These are phyloP conservation scores for Citrus australasica DNA, from an alignment of 345 rosid species.

Conservation along the genomic window DNA sequence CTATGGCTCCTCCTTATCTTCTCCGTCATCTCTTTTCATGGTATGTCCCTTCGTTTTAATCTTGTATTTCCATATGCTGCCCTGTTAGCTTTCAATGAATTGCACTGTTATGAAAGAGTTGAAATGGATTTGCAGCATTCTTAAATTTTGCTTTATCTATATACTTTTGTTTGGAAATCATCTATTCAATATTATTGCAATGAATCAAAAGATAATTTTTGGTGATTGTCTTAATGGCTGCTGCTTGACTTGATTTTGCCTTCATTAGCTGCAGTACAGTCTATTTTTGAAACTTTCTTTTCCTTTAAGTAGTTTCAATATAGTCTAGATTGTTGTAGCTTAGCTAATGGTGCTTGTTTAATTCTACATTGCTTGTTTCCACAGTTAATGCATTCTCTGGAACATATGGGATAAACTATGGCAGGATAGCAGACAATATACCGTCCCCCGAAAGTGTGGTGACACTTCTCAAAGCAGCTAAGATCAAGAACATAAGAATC, in stretches of 20 bases:
- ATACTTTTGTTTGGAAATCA: neutral
- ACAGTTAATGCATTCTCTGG: constrained; percentile 56
- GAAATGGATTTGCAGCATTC: neutral
- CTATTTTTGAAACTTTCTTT: too few relatives aligned
- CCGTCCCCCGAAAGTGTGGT: constrained; percentile 63
- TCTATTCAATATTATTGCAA: neutral
- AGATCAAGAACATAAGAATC: constrained; percentile 67
- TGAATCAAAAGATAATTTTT: neutral
- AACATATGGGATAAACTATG: constrained; percentile 90
- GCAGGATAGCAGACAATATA: constrained; percentile 74
- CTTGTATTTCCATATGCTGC: neutral
- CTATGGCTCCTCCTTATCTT: constrained; percentile 51
- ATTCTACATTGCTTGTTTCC: constrained; percentile 13
- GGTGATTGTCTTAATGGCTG: neutral
- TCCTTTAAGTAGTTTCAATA: neutral
- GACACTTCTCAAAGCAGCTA: constrained; percentile 78
- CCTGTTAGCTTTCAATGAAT: neutral
- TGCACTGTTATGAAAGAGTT: neutral
- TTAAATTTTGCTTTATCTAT: neutral
- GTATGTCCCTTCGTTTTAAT: constrained; percentile 22
- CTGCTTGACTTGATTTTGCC: neutral
- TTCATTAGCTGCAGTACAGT: neutral
- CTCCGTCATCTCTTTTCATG: constrained; percentile 40
- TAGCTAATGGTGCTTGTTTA: neutral
- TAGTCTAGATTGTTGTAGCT: neutral